These are phyloP conservation scores for Smittium culicis DNA, from an alignment of 371 early-diverging fungal genomes.

Conservation along the genomic window DNA sequence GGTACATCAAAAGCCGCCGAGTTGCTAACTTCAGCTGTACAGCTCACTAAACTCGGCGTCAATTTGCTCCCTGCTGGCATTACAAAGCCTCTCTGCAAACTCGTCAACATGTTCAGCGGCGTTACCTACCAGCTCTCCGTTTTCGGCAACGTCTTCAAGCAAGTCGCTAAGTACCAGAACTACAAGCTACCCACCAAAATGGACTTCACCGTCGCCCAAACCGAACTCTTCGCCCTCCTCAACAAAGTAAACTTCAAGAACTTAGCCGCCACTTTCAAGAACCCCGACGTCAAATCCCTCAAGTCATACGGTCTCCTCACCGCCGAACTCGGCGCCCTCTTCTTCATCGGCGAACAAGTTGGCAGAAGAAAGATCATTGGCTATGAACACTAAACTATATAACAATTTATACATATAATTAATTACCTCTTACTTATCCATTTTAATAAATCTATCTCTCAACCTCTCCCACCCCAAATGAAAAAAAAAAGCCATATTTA, in stretches of 20 bases:
- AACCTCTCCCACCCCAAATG: too few relatives aligned
- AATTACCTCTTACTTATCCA: too few relatives aligned
- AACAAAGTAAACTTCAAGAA: constrained; percentile 23
- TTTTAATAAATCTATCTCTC: too few relatives aligned
- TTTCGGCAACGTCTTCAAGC: constrained; percentile 27
- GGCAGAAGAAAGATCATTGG: constrained; percentile 9
- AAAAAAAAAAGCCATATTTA: too few relatives aligned
- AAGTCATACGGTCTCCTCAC: constrained; percentile 31
- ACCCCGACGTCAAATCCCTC: constrained; percentile 19
- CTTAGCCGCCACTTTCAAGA: constrained; percentile 23
- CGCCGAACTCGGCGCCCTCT: constrained; percentile 30
- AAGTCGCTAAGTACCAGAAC: constrained; percentile 24
- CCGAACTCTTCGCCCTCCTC: constrained; percentile 27
- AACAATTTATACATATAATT: constrained; percentile 37
- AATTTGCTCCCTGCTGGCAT: not conserved
- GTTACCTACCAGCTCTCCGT: constrained; percentile 12
- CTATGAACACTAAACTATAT: constrained; percentile 3
- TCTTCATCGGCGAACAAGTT: constrained; percentile 15
- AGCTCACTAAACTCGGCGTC: not conserved
- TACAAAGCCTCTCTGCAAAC: not conserved
- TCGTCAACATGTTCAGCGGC: not conserved
- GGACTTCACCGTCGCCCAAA: constrained; percentile 27
- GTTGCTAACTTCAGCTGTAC: not conserved
- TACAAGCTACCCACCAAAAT: constrained; percentile 27
- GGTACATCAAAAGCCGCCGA: constrained; percentile 3